These are phyloP conservation scores for Naegleria lovaniensis DNA, from an alignment of 208 protist genomes.

Conservation along the genomic window DNA sequence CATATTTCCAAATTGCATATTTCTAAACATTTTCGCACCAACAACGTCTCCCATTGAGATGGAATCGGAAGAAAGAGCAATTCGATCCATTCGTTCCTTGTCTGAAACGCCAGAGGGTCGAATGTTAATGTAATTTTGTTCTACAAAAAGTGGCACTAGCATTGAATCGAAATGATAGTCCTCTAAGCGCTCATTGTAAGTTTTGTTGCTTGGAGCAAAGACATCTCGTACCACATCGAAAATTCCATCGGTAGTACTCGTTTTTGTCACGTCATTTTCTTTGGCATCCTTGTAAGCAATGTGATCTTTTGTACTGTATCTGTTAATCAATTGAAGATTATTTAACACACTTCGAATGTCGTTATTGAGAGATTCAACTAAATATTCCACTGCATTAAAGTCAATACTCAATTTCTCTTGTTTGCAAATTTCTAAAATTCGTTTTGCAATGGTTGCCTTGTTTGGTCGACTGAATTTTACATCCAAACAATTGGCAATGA, in stretches of 20 bases:
- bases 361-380: slow-evolving; percentile 73
- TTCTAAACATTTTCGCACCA: slow-evolving; percentile 68
- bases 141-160: slow-evolving; percentile 84
- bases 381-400: slow-evolving; percentile 67
- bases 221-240: slow-evolving; percentile 81
- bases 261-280: slow-evolving; percentile 58
- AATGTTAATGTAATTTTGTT: slow-evolving; percentile 88
- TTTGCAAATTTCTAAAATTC: slow-evolving; percentile 73
- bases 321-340: slow-evolving; percentile 85
- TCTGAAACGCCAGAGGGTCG: slow-evolving; percentile 47
- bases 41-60: slow-evolving; percentile 67
- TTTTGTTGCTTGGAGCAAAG: slow-evolving; percentile 60
- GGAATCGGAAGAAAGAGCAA: slow-evolving; percentile 53
- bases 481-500: slow-evolving; percentile 90
- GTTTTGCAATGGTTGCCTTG: slow-evolving; percentile 71
- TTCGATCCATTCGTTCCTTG: slow-evolving; percentile 48
- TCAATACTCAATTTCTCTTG: slow-evolving; percentile 78
- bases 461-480: slow-evolving; percentile 79
- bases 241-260: slow-evolving; percentile 77
- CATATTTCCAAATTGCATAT: slow-evolving; percentile 77
- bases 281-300: slow-evolving; percentile 59
- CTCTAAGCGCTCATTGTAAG: slow-evolving; percentile 59
- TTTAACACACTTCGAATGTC: slow-evolving; percentile 95
- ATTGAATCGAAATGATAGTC: slow-evolving; percentile 78
- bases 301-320: slow-evolving; percentile 41